Evolutionary conservation across 2,329 filamentous ascomycete genomes (phyloP).

Genomic region (Blastomyces parvus): DNA sequence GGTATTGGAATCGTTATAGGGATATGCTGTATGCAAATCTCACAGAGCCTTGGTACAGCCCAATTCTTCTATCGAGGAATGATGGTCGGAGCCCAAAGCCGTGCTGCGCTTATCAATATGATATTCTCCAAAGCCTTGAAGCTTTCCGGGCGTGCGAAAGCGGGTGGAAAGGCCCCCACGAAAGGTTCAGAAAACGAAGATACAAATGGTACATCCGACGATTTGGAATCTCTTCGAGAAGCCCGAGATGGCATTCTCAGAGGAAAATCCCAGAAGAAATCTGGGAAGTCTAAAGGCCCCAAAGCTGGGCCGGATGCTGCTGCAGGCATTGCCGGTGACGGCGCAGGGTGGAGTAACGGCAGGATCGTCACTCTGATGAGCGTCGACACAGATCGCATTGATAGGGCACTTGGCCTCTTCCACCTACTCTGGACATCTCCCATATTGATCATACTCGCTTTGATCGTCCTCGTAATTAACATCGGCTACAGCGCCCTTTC

Average conservation of each 20-base stretch:
- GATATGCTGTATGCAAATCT: constrained; percentile 73
- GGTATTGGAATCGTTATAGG: constrained; percentile 79
- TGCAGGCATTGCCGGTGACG: constrained; percentile 54
- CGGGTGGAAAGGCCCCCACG: constrained; percentile 55
- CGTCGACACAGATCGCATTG: constrained; percentile 85
- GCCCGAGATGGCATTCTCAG: constrained; percentile 37
- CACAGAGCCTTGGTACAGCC: constrained; percentile 71
- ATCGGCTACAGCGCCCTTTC: constrained; percentile 81
- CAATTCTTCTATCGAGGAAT: constrained; percentile 92
- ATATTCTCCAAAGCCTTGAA: constrained; percentile 92
- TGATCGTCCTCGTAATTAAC: constrained; percentile 75
- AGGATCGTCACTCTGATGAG: constrained; percentile 90
- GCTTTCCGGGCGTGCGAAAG: constrained; percentile 77
- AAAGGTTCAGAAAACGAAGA: constrained; percentile 35
- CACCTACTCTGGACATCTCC: constrained; percentile 88
- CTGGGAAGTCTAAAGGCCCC: constrained; percentile 22
- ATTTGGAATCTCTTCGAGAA: constrained; percentile 37
- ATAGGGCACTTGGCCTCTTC: constrained; percentile 79
- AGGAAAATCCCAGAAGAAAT: constrained; percentile 28
- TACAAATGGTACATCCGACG: constrained; percentile 23
- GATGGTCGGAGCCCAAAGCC: constrained; percentile 75
- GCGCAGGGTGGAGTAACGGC: constrained; percentile 82
- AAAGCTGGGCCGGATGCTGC: constrained; percentile 33
- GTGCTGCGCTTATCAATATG: constrained; percentile 71
- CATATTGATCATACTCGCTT: constrained; percentile 64